phyloP scores from a whole-genome alignment of 345 rosid species.

The Mallotus nudiflorus region DNA sequence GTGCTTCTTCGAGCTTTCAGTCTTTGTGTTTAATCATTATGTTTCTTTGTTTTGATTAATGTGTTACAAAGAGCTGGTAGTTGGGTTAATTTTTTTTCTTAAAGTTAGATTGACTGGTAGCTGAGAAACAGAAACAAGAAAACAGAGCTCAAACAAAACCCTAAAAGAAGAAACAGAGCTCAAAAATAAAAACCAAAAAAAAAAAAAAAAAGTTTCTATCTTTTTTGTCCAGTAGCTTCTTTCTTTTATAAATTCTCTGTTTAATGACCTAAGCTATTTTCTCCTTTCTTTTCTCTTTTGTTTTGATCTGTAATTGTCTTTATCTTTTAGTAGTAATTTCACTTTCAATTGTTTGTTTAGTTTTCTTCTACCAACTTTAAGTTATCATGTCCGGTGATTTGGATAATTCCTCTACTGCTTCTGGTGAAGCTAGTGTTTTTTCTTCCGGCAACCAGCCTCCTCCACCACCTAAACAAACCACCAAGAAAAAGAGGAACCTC shows the following conservation, averaged over 20 bases:
- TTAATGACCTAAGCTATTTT: constrained; percentile 33
- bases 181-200: constrained; percentile 31
- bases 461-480: constrained; percentile 49
- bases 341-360: neutral
- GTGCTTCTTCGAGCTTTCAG: constrained; percentile 13
- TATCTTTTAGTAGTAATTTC: neutral
- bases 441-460: constrained; percentile 63
- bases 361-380: neutral
- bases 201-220: neutral
- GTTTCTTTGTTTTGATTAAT: constrained; percentile 45
- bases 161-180: constrained; percentile 26
- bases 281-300: constrained; percentile 15
- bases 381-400: constrained; percentile 62
- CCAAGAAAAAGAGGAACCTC: constrained; percentile 87
- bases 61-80: constrained; percentile 51
- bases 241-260: constrained; percentile 12
- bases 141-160: constrained; percentile 35
- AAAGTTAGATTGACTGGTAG: constrained; percentile 78
- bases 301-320: constrained; percentile 17
- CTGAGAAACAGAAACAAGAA: constrained; percentile 27
- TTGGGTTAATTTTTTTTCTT: constrained; percentile 41
- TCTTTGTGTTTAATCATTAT: constrained; percentile 33
- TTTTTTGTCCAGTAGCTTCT: constrained; percentile 4
- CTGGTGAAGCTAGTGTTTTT: constrained; percentile 91
- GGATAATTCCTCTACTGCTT: constrained; percentile 88